Evolutionary conservation across 148 eudicot genomes (phyloP).

Genomic region (Arbutus unedo): DNA sequence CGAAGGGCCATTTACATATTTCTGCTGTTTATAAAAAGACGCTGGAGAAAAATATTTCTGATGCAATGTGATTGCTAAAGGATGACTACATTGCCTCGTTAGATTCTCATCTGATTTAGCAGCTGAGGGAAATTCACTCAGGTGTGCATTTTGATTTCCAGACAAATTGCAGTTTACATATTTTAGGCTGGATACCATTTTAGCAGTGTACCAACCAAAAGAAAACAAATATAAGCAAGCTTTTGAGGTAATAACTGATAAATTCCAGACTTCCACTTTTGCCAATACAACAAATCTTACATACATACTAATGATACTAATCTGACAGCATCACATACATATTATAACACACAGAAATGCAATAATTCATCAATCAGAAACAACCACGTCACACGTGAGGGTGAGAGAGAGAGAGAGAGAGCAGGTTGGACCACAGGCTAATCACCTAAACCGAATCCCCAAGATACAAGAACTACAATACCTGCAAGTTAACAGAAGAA

Average conservation of each 20-base stretch:
- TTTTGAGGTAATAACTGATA: neutral
- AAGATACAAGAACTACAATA: slow-evolving; percentile 3
- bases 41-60: neutral
- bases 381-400: neutral
- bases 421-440: neutral
- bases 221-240: neutral
- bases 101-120: neutral
- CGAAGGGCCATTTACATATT: neutral
- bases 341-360: neutral
- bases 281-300: neutral
- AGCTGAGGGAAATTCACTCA: neutral
- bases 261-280: neutral
- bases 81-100: neutral
- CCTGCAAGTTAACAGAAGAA: slow-evolving; percentile 10
- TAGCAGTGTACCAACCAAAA: neutral
- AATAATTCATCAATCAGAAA: slow-evolving; percentile 14
- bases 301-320: neutral
- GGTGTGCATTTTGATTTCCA: neutral
- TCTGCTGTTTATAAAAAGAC: neutral
- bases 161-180: neutral
- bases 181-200: neutral
- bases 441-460: slow-evolving; percentile 9
- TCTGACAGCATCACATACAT: neutral
- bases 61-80: neutral
- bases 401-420: slow-evolving; percentile 12